Conservation (phyloP, 164 flowering plant species). For the Akebia trifoliata region DNA sequence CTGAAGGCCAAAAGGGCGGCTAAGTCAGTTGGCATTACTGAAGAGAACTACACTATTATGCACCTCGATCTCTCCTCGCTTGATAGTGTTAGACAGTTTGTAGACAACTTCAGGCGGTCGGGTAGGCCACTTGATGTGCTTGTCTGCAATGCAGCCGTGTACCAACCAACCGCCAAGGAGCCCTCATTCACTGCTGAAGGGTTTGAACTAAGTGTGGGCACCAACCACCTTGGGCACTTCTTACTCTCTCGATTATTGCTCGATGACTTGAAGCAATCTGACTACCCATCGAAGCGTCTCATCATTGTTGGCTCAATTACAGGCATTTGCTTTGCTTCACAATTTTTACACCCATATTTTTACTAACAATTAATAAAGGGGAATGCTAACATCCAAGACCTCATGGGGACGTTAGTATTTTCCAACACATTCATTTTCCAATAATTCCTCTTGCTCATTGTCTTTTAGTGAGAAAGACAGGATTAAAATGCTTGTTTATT, state of each 20-base stretch:
- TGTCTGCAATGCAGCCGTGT: constrained; percentile 99
- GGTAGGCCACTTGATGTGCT: constrained; percentile 79
- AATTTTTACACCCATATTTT: too few relatives aligned
- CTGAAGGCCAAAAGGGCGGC: constrained; percentile 95
- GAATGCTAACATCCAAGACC: too few relatives aligned
- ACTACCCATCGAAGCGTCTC: constrained; percentile 80
- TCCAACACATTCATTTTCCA: too few relatives aligned
- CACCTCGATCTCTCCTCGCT: constrained; percentile 95
- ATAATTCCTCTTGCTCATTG: too few relatives aligned
- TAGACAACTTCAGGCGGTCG: constrained; percentile 60
- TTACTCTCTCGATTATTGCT: constrained; percentile 74
- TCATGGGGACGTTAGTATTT: too few relatives aligned
- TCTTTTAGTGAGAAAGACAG: too few relatives aligned
- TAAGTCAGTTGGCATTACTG: constrained; percentile 74
- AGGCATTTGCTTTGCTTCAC: constrained; percentile 35
- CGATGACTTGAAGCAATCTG: constrained; percentile 74
- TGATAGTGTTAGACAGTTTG: constrained; percentile 96
- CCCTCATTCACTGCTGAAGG: constrained; percentile 92
- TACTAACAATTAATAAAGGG: too few relatives aligned
- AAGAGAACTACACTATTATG: constrained; percentile 76
- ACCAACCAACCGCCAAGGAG: constrained; percentile 84
- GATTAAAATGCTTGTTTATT: too few relatives aligned
- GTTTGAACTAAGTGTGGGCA: constrained; percentile 93
- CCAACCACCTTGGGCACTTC: constrained; percentile 96
- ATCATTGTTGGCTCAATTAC: constrained; percentile 96